Base-by-base conservation (phyloP, 1,139 yeast species). In the Protomyces macrosporus region DNA sequence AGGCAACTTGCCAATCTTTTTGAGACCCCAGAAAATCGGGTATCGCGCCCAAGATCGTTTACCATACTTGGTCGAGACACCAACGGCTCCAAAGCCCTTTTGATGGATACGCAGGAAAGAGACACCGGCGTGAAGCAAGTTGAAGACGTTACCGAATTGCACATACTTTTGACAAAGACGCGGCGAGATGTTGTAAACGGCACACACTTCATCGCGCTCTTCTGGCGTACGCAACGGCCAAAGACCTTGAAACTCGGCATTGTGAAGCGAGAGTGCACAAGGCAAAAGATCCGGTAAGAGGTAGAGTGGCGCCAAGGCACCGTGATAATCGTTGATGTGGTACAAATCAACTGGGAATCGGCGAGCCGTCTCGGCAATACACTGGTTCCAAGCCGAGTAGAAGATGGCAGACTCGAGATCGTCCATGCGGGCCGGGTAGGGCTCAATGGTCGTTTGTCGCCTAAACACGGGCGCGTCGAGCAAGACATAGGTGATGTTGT, bases 301-400 rank as follows among this genome's bases (percentile, higher is more conserved):
- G 40, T 65, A 65, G 32, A 65, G 53, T 14, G 66, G 66, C 4
- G 66, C 66, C 14, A 65, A 39, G 7, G 66, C 66, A 36, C 66
- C 66, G 39, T 65, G 66, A 35, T 65, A 65, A 36, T 65, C 66
- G 51, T 65, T 65, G 58, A 65, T 65, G 39, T 65, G 66, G 40
- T 65, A 65, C 16, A 65, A 45, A 40, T 65, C 66, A n/a, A 65
- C 61, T 4, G 65, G 66, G 60, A 52, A 59, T 1, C 66, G 62
- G n/a, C 66, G 45, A 6, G 59, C 57, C 5, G 63, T 52, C 54
- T 65, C 66, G 9, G 66, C 66, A 30, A 65, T 65, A 51, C 66
- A 65, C 45, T 65, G 66, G 42, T 65, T 65, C 66, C 66, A 65
- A 9, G 66, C 65, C 9, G 66, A 65, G 30, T 65, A 65, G 63